Evolutionary conservation across 345 rosid species (phyloP).

Genomic region (Rhizophora mangle): DNA sequence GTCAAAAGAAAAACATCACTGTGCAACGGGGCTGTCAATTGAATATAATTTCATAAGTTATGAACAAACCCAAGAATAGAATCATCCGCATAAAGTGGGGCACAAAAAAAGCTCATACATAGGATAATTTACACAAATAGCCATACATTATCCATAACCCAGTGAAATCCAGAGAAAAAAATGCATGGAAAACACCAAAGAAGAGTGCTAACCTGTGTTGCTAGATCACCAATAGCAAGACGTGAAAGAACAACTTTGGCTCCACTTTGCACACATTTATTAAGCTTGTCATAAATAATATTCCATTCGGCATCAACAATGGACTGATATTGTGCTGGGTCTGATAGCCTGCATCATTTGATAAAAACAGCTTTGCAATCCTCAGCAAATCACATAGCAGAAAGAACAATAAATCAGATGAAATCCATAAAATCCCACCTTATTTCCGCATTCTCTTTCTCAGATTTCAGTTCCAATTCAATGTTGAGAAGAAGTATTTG

Average conservation of each 20-base stretch:
- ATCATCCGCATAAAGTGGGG: neutral
- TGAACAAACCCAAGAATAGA: neutral
- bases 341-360: slow-evolving; percentile 61
- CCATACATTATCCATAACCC: neutral
- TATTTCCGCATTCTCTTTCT: slow-evolving; percentile 98
- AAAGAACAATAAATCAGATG: neutral
- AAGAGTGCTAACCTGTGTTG: slow-evolving; percentile 67
- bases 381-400: slow-evolving; percentile 9
- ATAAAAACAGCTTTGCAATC: slow-evolving; percentile 6
- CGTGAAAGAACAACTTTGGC: slow-evolving; percentile 97
- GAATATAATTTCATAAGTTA: neutral
- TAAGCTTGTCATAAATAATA: slow-evolving; percentile 95
- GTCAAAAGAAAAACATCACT: neutral
- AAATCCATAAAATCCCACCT: slow-evolving; percentile 42
- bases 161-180: neutral
- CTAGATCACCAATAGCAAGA: slow-evolving; percentile 96
- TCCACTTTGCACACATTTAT: slow-evolving; percentile 89
- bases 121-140: no score
- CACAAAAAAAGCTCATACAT: neutral
- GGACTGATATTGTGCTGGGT: slow-evolving; percentile 96
- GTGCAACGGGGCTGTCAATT: neutral
- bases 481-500: slow-evolving; percentile 78
- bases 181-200: neutral
- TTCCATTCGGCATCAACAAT: slow-evolving; percentile 99
- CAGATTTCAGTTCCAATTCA: slow-evolving; percentile 94